Evolutionary conservation across 2,329 filamentous ascomycete genomes (phyloP).

Genomic region (Alternaria sp.): DNA sequence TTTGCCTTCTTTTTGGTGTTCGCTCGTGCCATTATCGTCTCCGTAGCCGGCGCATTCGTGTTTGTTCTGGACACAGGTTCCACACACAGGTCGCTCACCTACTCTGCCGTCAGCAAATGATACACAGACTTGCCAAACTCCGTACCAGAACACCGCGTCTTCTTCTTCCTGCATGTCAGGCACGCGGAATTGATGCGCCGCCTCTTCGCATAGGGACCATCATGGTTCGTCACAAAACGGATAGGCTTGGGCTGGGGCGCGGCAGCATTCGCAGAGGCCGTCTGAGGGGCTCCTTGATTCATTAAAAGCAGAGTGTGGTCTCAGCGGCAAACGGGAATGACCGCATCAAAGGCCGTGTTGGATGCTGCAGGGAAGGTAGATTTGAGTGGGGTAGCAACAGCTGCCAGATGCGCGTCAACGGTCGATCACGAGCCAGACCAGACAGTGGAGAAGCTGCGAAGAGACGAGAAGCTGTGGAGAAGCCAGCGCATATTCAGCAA

Average conservation of each 20-base stretch:
- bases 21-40: conserved; percentile 36
- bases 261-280: conserved; percentile 36
- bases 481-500: conserved; percentile 29
- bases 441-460: conserved; percentile 18
- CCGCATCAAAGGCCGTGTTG: conserved; percentile 12
- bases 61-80: conserved; percentile 56
- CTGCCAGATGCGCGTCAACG: conserved; percentile 10
- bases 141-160: conserved; percentile 56
- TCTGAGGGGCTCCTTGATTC: conserved; percentile 39
- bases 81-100: conserved; percentile 52
- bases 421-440: conserved; percentile 13
- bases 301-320: conserved; percentile 33
- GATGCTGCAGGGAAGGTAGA: conserved; percentile 7
- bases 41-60: conserved; percentile 57
- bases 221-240: conserved; percentile 51
- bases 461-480: conserved; percentile 17
- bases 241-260: conserved; percentile 46
- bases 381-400: conserved; percentile 19
- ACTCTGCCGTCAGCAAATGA: conserved; percentile 9
- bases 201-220: conserved; percentile 51
- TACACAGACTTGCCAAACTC: no score
- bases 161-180: conserved; percentile 56
- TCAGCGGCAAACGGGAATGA: conserved; percentile 11
- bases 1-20: conserved; percentile 27
- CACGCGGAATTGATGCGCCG: conserved; percentile 52